Evolutionary conservation across 1,284 basidiomycete genomes (phyloP).

Genomic region (Moesziomyces parantarcticus): DNA sequence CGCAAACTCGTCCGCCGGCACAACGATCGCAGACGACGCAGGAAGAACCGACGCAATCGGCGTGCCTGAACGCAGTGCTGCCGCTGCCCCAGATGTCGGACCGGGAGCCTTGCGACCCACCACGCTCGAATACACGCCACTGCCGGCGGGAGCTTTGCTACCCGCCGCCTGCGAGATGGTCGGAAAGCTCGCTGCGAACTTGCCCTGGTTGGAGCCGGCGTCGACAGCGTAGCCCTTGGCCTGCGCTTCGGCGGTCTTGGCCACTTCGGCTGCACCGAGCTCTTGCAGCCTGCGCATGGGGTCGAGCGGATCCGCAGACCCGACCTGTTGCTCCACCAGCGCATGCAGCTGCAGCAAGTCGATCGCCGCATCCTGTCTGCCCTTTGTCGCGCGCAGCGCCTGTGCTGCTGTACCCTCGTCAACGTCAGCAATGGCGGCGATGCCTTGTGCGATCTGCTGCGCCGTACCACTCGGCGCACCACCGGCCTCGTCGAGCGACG

Average conservation of each 20-base stretch:
- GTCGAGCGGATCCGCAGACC: constrained; percentile 54
- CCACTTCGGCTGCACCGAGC: constrained; percentile 29
- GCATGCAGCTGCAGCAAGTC: constrained; percentile 60
- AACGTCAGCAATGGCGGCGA: constrained; percentile 40
- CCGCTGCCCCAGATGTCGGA: constrained; percentile 25
- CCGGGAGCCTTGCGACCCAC: constrained; percentile 32
- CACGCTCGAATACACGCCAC: constrained; percentile 25
- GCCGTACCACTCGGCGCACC: constrained; percentile 44
- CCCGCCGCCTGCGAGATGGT: constrained; percentile 37
- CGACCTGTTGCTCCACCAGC: constrained; percentile 43
- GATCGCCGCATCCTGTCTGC: constrained; percentile 58
- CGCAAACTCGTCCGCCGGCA: constrained; percentile 4
- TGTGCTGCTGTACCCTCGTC: constrained; percentile 16
- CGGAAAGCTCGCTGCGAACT: constrained; percentile 28
- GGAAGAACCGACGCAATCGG: constrained; percentile 47
- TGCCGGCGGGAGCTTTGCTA: not conserved
- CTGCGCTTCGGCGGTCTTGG: constrained; percentile 26
- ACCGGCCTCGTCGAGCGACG: constrained; percentile 34
- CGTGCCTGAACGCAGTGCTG: constrained; percentile 32
- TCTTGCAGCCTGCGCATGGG: constrained; percentile 42
- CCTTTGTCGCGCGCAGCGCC: constrained; percentile 58
- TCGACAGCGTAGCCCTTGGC: constrained; percentile 22
- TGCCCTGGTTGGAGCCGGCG: constrained; percentile 15
- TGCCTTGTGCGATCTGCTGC: constrained; percentile 27
- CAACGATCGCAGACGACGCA: constrained; percentile 41